Evolutionary conservation across 148 eudicot genomes (phyloP).

Genomic region (Hydrangea macrophylla): DNA sequence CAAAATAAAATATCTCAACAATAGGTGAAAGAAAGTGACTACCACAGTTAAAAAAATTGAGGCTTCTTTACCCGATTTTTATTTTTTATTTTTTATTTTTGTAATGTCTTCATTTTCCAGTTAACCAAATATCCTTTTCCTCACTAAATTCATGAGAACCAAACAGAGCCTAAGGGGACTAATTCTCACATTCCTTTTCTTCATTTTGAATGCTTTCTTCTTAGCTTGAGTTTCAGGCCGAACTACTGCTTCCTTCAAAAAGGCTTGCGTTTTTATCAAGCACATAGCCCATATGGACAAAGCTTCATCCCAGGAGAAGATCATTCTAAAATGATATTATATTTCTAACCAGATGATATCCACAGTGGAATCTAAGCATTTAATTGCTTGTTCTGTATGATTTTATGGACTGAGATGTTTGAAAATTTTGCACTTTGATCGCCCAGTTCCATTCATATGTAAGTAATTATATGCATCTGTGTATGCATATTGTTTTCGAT

Average conservation of each 20-base stretch:
- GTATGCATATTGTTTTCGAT: too few species aligned
- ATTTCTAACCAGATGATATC: not conserved
- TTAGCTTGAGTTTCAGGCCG: slow-evolving; percentile 8
- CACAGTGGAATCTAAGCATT: not conserved
- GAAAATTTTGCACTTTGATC: not conserved
- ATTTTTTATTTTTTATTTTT: too few species aligned
- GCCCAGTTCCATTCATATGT: not conserved
- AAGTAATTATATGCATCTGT: too few species aligned
- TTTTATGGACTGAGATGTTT: not conserved
- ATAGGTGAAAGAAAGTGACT: too few species aligned
- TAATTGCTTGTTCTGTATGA: not conserved
- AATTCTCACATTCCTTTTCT: slow-evolving; percentile 2
- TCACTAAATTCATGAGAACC: too few species aligned
- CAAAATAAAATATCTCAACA: too few species aligned
- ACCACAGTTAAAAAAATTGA: too few species aligned
- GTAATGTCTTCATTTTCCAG: too few species aligned
- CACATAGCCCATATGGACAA: not conserved
- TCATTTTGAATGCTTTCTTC: not conserved
- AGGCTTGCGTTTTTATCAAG: slow-evolving; percentile 1
- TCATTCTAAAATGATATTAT: not conserved
- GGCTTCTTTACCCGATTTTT: too few species aligned
- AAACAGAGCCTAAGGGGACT: too few species aligned
- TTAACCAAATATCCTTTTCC: too few species aligned
- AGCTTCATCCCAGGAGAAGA: not conserved
- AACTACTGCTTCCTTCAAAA: not conserved